Conservation (phyloP, 192 early-diverging fungal species). For the Nowakowskiella sp. region DNA sequence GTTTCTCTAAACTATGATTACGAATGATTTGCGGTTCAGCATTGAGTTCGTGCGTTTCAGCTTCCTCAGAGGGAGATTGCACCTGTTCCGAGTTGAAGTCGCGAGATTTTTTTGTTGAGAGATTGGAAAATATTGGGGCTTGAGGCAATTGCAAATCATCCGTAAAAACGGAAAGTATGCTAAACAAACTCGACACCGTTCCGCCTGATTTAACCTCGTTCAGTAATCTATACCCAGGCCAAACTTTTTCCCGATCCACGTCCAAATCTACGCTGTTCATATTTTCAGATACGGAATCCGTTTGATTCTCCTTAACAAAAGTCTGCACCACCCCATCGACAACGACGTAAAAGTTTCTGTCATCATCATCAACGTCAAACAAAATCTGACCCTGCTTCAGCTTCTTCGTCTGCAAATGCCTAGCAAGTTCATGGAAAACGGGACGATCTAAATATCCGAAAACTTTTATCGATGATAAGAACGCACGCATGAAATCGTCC, state of each 20-base stretch:
- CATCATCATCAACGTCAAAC: conserved; percentile 52
- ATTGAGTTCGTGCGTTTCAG: too few species aligned
- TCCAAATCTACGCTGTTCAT: not conserved
- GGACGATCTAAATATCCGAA: conserved; percentile 96
- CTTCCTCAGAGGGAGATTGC: too few species aligned
- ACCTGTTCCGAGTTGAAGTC: not conserved
- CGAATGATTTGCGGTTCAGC: too few species aligned
- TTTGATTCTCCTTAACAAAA: conserved; percentile 53
- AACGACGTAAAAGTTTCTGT: conserved; percentile 83
- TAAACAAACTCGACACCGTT: conserved; percentile 87
- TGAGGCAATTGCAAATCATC: conserved; percentile 40
- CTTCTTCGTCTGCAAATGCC: conserved; percentile 66
- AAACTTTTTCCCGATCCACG: conserved; percentile 20
- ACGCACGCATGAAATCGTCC: conserved; percentile 73
- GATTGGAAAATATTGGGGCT: conserved; percentile 14
- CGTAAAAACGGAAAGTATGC: conserved; percentile 83
- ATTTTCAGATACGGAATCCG: not conserved
- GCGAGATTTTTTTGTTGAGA: conserved; percentile 7
- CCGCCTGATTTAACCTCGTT: conserved; percentile 87
- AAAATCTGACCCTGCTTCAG: conserved; percentile 43
- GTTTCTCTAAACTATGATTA: not conserved
- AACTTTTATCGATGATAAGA: conserved; percentile 80
- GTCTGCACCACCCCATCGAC: conserved; percentile 92
- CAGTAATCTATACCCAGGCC: conserved; percentile 55
- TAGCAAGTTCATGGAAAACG: conserved; percentile 91